Evolutionary conservation across 768 basidiomycete species (phyloP).

Genomic region (Daedaleopsis nitida): DNA sequence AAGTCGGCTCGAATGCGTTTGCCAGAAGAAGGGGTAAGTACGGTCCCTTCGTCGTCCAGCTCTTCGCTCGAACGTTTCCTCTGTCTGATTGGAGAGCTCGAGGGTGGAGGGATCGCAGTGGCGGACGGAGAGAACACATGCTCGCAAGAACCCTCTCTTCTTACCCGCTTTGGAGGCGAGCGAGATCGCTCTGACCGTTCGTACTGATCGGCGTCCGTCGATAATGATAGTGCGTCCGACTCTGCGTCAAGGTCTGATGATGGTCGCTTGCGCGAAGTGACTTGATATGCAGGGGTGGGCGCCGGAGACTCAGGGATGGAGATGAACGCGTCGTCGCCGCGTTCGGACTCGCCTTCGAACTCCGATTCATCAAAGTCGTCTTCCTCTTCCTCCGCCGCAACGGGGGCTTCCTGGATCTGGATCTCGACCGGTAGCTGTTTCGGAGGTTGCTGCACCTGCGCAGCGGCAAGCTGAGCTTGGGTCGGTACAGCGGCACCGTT

Average conservation of each 20-base stretch:
- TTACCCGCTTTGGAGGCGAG: constrained; percentile 46
- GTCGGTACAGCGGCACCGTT: constrained; percentile 38
- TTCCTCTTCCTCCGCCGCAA: constrained; percentile 21
- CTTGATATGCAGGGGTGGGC: constrained; percentile 21
- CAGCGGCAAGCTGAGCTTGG: constrained; percentile 22
- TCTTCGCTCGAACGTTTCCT: constrained; percentile 32
- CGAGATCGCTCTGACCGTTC: constrained; percentile 16
- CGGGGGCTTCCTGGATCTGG: constrained; percentile 26
- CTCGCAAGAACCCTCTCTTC: constrained; percentile 27
- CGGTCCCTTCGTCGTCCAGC: constrained; percentile 23
- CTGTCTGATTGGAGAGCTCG: constrained; percentile 17
- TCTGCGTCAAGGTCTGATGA: constrained; percentile 39
- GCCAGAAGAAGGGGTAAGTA: not conserved
- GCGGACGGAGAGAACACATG: not conserved
- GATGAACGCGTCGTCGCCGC: constrained; percentile 29
- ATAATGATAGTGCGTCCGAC: constrained; percentile 1
- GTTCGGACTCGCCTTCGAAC: constrained; percentile 37
- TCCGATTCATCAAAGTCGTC: constrained; percentile 26
- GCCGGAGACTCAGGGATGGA: constrained; percentile 20
- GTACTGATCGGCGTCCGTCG: constrained; percentile 4
- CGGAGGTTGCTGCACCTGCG: constrained; percentile 1
- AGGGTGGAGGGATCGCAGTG: not conserved
- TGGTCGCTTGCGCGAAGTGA: constrained; percentile 36
- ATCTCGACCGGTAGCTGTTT: constrained; percentile 21
- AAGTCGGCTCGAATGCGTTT: constrained; percentile 16